A percentile compares a stretch with the other conserved stretches of the same genome.
These are phyloP conservation scores for Hydnomerulius pinastri DNA, from an alignment of 768 basidiomycete species.

Conservation along the genomic window DNA sequence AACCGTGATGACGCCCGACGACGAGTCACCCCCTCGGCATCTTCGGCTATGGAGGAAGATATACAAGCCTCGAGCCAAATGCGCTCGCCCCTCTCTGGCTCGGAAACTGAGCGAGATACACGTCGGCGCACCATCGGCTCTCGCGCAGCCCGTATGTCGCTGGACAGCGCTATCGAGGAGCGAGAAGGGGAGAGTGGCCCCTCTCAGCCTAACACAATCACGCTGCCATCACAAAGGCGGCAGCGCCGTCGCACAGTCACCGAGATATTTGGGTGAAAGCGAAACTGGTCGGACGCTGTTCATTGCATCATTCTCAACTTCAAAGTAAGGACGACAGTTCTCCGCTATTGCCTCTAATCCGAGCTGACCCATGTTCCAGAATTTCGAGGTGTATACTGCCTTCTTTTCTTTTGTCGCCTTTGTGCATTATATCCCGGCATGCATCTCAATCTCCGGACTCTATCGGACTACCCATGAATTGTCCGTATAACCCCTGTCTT, in stretches of 20 bases:
- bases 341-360: not conserved
- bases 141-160: constrained; percentile 48
- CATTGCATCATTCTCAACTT: constrained; percentile 10
- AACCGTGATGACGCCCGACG: constrained; percentile 37
- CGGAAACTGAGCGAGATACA: constrained; percentile 53
- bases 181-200: constrained; percentile 28
- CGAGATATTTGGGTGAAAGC: constrained; percentile 44
- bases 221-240: constrained; percentile 32
- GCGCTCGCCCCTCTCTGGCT: constrained; percentile 40
- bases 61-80: constrained; percentile 21
- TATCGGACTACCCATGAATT: constrained; percentile 15
- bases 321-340: constrained; percentile 19
- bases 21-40: constrained; percentile 38
- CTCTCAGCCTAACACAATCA: constrained; percentile 41
- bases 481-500: constrained; percentile 24
- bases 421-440: constrained; percentile 28
- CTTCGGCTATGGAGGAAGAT: constrained; percentile 28
- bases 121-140: constrained; percentile 40
- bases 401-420: constrained; percentile 8
- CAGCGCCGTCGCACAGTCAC: constrained; percentile 53
- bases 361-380: constrained; percentile 4
- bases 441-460: constrained; percentile 19
- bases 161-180: constrained; percentile 36
- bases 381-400: constrained; percentile 23
- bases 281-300: constrained; percentile 12